Percentiles rank a stretch among this genome's conserved stretches.
phyloP scores from a whole-genome alignment of 163 green algal species.

The Scenedesmus sp. region DNA sequence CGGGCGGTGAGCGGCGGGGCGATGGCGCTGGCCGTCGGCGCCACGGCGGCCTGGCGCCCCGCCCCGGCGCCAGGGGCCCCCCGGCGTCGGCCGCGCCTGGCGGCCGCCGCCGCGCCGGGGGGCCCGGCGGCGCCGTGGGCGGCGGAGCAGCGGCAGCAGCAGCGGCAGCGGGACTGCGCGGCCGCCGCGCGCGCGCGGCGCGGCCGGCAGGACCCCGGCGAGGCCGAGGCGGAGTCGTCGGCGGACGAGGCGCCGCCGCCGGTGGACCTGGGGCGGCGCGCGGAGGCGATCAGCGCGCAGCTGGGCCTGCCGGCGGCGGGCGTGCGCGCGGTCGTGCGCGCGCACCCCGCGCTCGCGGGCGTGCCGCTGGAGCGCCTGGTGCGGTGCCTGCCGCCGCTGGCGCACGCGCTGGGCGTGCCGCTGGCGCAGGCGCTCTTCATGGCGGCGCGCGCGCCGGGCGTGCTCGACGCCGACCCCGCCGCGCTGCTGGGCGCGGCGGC shows the following conservation, averaged over 20 bases:
- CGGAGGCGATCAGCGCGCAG: slow-evolving; percentile 19
- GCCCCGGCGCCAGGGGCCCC: too few species aligned
- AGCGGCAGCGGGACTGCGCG: too few species aligned
- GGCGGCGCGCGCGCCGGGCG: slow-evolving; percentile 2
- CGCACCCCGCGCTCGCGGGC: background rate
- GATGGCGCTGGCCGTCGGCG: too few species aligned
- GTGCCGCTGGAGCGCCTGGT: slow-evolving; percentile 18
- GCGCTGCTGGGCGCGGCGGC: slow-evolving; percentile 3
- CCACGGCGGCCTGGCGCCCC: too few species aligned
- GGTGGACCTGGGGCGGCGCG: slow-evolving; percentile 20
- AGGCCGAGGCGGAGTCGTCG: slow-evolving; percentile 3
- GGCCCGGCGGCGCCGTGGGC: background rate
- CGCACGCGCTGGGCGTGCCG: slow-evolving; percentile 30
- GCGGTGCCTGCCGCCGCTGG: background rate
- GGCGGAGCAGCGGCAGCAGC: too few species aligned
- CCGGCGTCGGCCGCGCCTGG: too few species aligned
- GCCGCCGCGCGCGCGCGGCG: too few species aligned
- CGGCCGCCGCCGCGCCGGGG: too few species aligned
- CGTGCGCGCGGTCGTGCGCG: slow-evolving; percentile 13
- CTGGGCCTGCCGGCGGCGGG: background rate
- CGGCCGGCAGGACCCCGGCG: background rate
- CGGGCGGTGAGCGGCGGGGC: too few species aligned
- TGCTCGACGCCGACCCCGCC: slow-evolving; percentile 9
- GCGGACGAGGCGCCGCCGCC: slow-evolving; percentile 19
- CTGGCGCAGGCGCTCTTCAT: slow-evolving; percentile 38